Percentiles rank a stretch among this genome's conserved stretches.
Conservation (phyloP, 352 stramenopile genomes). For the Phytopythium cucurbitacearum region DNA sequence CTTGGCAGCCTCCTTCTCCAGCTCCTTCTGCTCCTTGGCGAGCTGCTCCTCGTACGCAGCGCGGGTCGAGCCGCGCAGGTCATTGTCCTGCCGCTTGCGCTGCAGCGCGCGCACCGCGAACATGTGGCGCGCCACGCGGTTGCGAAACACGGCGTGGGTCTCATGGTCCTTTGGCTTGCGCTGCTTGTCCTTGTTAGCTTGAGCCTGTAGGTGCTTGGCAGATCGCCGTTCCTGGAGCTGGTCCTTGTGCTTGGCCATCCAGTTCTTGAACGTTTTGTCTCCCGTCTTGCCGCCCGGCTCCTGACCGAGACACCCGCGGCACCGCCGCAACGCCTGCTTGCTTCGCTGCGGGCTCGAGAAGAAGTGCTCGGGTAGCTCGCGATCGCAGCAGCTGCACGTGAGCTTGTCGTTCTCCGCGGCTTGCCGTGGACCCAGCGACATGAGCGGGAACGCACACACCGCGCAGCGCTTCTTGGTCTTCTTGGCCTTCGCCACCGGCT, state of each 20-base stretch:
- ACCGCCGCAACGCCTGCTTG: neutral
- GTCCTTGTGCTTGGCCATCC: neutral
- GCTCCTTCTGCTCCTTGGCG: constrained; percentile 16
- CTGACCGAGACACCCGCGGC: constrained; percentile 3
- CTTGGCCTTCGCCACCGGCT: neutral
- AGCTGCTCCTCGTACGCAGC: constrained; percentile 28
- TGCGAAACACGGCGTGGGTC: constrained; percentile 10
- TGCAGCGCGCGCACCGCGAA: constrained; percentile 15
- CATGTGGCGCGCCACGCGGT: constrained; percentile 18
- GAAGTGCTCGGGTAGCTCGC: neutral
- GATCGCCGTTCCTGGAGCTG: neutral
- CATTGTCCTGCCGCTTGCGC: constrained; percentile 13
- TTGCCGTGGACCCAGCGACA: neutral
- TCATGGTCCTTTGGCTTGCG: neutral
- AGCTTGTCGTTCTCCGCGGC: neutral
- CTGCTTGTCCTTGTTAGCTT: constrained; percentile 3
- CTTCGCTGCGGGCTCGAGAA: constrained; percentile 1
- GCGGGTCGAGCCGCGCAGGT: constrained; percentile 15
- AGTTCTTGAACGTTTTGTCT: neutral
- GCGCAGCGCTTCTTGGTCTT: neutral
- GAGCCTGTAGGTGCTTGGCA: too few species aligned
- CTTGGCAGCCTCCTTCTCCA: constrained; percentile 8
- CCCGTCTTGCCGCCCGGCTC: too few species aligned
- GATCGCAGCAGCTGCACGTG: neutral
- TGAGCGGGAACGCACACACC: neutral